Conservation (phyloP, 139 green algal genomes). For the Penium margaritaceum region DNA sequence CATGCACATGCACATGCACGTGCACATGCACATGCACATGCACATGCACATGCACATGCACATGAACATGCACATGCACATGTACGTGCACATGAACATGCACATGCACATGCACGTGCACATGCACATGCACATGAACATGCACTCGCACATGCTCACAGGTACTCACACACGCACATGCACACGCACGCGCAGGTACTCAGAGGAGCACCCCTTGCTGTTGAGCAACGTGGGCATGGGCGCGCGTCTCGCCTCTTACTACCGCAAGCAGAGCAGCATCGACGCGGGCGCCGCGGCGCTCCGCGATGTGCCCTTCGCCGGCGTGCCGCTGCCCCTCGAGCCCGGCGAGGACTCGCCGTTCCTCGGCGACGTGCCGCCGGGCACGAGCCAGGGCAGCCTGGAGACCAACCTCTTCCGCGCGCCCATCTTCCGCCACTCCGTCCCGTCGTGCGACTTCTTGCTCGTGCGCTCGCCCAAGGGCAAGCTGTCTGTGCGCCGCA, state of each 20-base stretch:
- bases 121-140: no score
- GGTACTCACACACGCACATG: no score
- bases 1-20: no score
- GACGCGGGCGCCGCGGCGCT: slow-evolving; percentile 42
- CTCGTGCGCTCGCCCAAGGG: slow-evolving; percentile 58
- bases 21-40: no score
- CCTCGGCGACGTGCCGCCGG: slow-evolving; percentile 37
- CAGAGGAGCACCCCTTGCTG: slow-evolving; percentile 68
- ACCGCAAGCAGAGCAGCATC: slow-evolving; percentile 51
- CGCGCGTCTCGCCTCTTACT: slow-evolving; percentile 63
- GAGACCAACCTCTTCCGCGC: slow-evolving; percentile 62
- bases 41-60: no score
- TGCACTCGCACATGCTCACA: no score
- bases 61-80: no score
- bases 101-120: no score
- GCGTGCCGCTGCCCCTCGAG: slow-evolving; percentile 53
- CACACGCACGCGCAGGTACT: slow-evolving; percentile 60
- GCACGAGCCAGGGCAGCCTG: slow-evolving; percentile 37
- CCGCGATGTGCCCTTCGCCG: slow-evolving; percentile 23
- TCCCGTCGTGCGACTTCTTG: slow-evolving; percentile 66
- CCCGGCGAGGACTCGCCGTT: slow-evolving; percentile 59
- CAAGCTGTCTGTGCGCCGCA: slow-evolving; percentile 56
- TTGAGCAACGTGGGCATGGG: slow-evolving; percentile 72
- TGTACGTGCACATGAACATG: no score
- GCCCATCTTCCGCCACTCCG: slow-evolving; percentile 52